These are phyloP conservation scores for Polyporus arcularius DNA, from an alignment of 768 basidiomycete species.

Conservation along the genomic window DNA sequence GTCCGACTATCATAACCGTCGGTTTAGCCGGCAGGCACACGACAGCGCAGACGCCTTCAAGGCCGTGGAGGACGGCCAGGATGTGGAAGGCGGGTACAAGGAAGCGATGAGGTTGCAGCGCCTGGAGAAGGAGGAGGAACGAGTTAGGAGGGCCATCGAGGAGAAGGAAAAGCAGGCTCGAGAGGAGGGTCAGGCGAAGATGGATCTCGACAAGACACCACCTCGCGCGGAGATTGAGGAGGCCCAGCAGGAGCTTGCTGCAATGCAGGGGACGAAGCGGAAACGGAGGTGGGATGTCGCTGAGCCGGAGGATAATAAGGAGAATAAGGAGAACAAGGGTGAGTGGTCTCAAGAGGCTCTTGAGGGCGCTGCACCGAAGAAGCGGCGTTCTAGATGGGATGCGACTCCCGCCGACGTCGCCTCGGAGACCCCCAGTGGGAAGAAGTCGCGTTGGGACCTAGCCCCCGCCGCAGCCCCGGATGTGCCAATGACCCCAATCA, in stretches of 20 bases:
- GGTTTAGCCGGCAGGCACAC: constrained; percentile 82
- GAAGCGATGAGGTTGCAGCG: constrained; percentile 92
- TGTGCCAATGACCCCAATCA: constrained; percentile 73
- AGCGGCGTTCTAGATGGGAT: constrained; percentile 96
- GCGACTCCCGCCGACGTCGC: constrained; percentile 78
- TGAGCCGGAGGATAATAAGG: constrained; percentile 60
- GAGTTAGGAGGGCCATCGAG: constrained; percentile 82
- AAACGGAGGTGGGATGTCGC: constrained; percentile 82
- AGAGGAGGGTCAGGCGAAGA: constrained; percentile 72
- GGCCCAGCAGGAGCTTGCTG: constrained; percentile 68
- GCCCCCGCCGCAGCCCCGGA: constrained; percentile 70
- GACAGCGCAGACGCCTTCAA: constrained; percentile 82
- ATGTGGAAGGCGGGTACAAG: constrained; percentile 87
- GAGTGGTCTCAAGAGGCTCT: constrained; percentile 79
- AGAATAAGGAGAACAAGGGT: constrained; percentile 59
- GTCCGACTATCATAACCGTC: constrained; percentile 91
- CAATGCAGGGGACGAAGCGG: constrained; percentile 58
- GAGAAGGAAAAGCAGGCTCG: constrained; percentile 82
- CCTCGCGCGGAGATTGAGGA: constrained; percentile 79
- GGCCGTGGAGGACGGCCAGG: constrained; percentile 63
- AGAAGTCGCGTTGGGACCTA: constrained; percentile 97
- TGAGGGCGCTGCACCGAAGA: constrained; percentile 79
- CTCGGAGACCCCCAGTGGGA: constrained; percentile 62
- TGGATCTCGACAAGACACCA: constrained; percentile 91
- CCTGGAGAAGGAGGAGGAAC: constrained; percentile 90